Evolutionary conservation across 768 basidiomycete species (phyloP), one percentile per base, ranked within the genome.

Genomic region (Sporobolomyces roseus): DNA sequence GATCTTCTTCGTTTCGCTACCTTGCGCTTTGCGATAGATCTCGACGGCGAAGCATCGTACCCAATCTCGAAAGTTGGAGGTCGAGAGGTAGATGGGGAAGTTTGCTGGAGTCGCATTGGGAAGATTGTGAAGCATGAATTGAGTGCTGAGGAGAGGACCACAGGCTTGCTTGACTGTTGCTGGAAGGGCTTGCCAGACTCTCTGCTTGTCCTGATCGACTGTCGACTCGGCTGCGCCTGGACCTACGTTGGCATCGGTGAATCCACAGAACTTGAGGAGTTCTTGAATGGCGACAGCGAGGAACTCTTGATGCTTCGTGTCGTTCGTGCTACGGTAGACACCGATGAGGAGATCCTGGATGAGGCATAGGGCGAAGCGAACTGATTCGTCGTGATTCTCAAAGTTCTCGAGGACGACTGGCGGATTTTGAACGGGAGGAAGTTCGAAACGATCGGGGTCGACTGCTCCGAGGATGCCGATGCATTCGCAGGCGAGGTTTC

Each of bases 231-330:
- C 3, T 0, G 35, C 25, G 4, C 33, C 1, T 4, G 83, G 79
- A 1, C 82, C 81, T 21, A 96, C 83, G 6, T 93, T 83, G n/a
- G 85, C 84, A 3, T 86, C 82, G 0, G 86, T 87, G 78, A 98
- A 97, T 35, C 86, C 85, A 79, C 93, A 97, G 76, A 91, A 89
- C 61, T 83, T 84, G 23, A 94, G 80, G 36, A 99, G 81, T 74
- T 97, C 89, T 80, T 99, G 94, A 45, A 99, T 92, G 16, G 87
- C 88, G 77, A 85, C 96, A 0, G 91, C 93, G 23, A 98, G 84
- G 72, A 88, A 86, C 51, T 83, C 87, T 77, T 98, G 96, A 74
- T 94, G 91, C 71, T 85, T 86, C 75, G 93, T 89, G 75, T 98
- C 94, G 77, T 92, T 94, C 0, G 94, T 93, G 4, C 93, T 89